Evolutionary conservation across 2,329 filamentous ascomycete species (phyloP).

Genomic region (Epichloe elymi): DNA sequence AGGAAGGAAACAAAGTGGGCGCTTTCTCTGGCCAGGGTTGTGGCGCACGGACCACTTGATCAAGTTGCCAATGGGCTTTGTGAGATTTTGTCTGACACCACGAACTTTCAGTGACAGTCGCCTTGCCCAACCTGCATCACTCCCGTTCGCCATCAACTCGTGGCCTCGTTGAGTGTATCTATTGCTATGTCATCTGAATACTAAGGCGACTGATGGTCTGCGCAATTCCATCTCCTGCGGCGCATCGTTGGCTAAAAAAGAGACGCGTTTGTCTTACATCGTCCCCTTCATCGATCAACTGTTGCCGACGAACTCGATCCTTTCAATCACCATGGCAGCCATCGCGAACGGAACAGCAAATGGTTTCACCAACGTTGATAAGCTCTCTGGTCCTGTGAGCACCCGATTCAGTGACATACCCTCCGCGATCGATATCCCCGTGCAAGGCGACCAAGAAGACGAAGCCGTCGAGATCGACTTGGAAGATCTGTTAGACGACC

Average conservation of each 20-base stretch:
- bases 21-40: neutral
- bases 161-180: slow-evolving; percentile 4
- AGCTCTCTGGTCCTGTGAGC: slow-evolving; percentile 27
- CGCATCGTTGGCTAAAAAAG: slow-evolving; percentile 17
- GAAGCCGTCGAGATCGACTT: slow-evolving; percentile 86
- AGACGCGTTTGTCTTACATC: slow-evolving; percentile 15
- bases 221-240: slow-evolving; percentile 15
- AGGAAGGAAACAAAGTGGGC: neutral
- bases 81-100: neutral
- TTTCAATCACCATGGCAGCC: slow-evolving; percentile 26
- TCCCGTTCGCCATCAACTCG: neutral
- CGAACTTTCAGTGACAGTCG: neutral
- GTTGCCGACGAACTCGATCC: neutral
- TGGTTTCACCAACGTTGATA: slow-evolving; percentile 27
- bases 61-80: neutral
- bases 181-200: slow-evolving; percentile 15
- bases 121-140: neutral
- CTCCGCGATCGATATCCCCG: slow-evolving; percentile 51
- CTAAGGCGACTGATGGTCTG: slow-evolving; percentile 16
- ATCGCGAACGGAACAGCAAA: slow-evolving; percentile 31
- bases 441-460: slow-evolving; percentile 50
- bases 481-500: slow-evolving; percentile 81
- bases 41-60: neutral
- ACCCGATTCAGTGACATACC: slow-evolving; percentile 53
- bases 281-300: neutral